Evolutionary conservation across 495 filamentous ascomycete species (phyloP).

Genomic region (Penicilliopsis zonata): DNA sequence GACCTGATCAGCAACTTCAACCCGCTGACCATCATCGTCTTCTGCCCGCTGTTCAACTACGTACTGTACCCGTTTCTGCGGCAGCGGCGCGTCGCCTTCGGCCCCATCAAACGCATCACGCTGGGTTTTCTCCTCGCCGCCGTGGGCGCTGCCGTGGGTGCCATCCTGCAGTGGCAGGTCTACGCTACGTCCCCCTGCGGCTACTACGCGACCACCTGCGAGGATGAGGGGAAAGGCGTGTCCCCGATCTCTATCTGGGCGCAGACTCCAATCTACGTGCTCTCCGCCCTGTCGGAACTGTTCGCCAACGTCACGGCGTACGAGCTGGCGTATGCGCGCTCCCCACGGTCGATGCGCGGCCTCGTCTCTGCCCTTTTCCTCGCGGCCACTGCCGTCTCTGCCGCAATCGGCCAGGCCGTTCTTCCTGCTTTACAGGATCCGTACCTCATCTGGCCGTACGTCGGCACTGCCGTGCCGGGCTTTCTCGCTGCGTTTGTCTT

Average conservation of each 20-base stretch:
- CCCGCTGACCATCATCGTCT: constrained; percentile 52
- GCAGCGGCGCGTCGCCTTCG: constrained; percentile 41
- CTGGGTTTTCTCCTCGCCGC: constrained; percentile 49
- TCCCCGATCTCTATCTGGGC: constrained; percentile 43
- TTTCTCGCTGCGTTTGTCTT: constrained; percentile 36
- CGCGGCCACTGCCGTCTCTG: constrained; percentile 39
- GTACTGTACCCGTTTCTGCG: constrained; percentile 50
- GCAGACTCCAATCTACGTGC: constrained; percentile 35
- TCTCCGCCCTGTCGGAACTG: constrained; percentile 55
- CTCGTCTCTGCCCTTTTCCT: constrained; percentile 56
- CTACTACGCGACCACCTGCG: constrained; percentile 36
- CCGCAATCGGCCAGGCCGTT: not conserved
- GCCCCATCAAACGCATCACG: constrained; percentile 55
- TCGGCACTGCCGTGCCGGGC: constrained; percentile 34
- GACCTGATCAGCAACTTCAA: constrained; percentile 62
- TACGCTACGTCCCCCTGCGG: constrained; percentile 42
- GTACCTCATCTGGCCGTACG: constrained; percentile 26
- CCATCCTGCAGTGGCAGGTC: constrained; percentile 52
- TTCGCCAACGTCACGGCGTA: constrained; percentile 61
- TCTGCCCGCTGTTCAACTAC: constrained; percentile 50
- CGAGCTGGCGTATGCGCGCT: constrained; percentile 61
- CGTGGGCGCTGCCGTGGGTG: constrained; percentile 43
- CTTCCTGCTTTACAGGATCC: not conserved
- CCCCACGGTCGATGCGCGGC: constrained; percentile 55
- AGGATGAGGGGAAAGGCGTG: constrained; percentile 16